A percentile compares a stretch with the other conserved stretches of the same genome.
Conservation (phyloP, 805 yeast genomes). For the Wickerhamiella australiensis region DNA sequence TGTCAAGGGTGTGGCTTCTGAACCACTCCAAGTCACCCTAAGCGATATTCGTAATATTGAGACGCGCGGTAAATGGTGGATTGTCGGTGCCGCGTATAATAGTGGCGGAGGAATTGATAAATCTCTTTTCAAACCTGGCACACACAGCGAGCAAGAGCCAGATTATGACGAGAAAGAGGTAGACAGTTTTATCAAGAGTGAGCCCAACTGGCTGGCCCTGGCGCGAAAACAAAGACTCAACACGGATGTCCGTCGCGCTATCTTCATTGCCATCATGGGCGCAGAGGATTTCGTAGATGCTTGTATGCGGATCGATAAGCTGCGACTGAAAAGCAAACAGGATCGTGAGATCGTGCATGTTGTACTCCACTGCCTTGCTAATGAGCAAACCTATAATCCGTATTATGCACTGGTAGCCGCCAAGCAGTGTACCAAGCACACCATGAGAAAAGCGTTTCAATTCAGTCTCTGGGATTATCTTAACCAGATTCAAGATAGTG, state of each 20-base stretch:
- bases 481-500: conserved; percentile 50
- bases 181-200: conserved; percentile 49
- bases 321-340: conserved; percentile 66
- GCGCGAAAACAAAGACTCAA: conserved; percentile 87
- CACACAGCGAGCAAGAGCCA: conserved; percentile 19
- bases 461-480: conserved; percentile 81
- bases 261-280: conserved; percentile 89
- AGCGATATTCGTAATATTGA: conserved; percentile 70
- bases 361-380: conserved; percentile 69
- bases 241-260: conserved; percentile 87
- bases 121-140: neutral
- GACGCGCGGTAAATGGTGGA: conserved; percentile 95
- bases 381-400: conserved; percentile 78
- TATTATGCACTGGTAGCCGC: conserved; percentile 73
- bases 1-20: conserved; percentile 37
- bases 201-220: conserved; percentile 78
- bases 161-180: conserved; percentile 34
- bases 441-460: conserved; percentile 71
- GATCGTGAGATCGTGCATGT: conserved; percentile 80
- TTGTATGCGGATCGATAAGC: conserved; percentile 63
- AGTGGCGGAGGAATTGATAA: conserved; percentile 36
- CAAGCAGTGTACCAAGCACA: conserved; percentile 59
- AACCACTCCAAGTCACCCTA: conserved; percentile 73
- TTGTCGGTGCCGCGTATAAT: conserved; percentile 96
- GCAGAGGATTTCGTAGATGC: conserved; percentile 89